Conservation (phyloP, 2,329 filamentous ascomycete genomes). For the Aspergillus unguis region DNA sequence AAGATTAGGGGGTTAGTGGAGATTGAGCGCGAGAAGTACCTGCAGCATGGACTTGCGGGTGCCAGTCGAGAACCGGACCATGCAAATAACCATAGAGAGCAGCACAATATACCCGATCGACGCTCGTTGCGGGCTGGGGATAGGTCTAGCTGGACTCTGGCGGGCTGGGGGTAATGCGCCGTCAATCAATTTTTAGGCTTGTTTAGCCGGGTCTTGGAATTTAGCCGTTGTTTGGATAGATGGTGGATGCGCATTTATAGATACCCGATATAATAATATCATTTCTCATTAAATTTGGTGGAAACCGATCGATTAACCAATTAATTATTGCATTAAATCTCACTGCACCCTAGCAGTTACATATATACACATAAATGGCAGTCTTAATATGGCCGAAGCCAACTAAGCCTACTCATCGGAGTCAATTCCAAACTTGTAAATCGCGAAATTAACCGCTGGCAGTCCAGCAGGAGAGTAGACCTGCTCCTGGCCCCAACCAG, state of each 20-base stretch:
- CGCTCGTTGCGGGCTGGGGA: conserved; percentile 42
- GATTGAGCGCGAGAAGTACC: conserved; percentile 62
- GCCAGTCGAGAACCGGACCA: conserved; percentile 45
- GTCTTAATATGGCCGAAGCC: not conserved
- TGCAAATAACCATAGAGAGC: conserved; percentile 15
- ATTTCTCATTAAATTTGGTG: not conserved
- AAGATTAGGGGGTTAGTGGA: conserved; percentile 61
- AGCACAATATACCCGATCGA: conserved; percentile 30
- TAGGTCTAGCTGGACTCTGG: conserved; percentile 49
- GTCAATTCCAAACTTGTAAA: conserved; percentile 42
- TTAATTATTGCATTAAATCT: not conserved
- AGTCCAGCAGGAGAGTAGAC: conserved; percentile 40
- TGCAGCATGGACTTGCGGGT: conserved; percentile 48
- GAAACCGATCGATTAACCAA: not conserved
- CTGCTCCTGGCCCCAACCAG: conserved; percentile 70
- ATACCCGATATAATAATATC: conserved; percentile 5
- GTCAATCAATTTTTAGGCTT: not conserved
- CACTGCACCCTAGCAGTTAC: no score
- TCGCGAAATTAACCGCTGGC: conserved; percentile 43
- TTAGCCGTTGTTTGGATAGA: not conserved
- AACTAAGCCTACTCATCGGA: conserved; percentile 21
- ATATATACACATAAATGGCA: not conserved
- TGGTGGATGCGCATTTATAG: not conserved
- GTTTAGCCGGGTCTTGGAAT: not conserved
- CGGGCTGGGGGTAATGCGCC: conserved; percentile 42